Conservation (phyloP, 2,329 filamentous ascomycete genomes). For the Beauveria caledonica region DNA sequence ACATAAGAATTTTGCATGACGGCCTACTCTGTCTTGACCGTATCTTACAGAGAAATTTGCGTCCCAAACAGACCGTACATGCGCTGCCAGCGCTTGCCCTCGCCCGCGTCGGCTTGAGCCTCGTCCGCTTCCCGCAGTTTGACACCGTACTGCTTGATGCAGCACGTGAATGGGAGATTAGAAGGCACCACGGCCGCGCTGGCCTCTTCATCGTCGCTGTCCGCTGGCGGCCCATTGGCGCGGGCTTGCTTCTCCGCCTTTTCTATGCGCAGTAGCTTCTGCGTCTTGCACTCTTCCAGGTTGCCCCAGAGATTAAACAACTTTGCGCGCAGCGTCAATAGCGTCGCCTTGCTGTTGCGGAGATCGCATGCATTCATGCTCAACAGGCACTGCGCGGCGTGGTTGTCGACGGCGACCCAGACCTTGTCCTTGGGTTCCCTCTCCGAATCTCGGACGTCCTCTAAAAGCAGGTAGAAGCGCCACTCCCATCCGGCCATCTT, state of each 20-base stretch:
- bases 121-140: conserved; percentile 32
- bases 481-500: conserved; percentile 57
- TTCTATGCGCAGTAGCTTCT: conserved; percentile 21
- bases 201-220: conserved; percentile 28
- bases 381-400: conserved; percentile 39
- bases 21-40: background rate
- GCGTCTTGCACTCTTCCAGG: conserved; percentile 60
- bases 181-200: conserved; percentile 21
- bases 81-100: conserved; percentile 48
- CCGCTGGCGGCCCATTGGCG: conserved; percentile 26
- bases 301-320: conserved; percentile 81
- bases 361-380: conserved; percentile 47
- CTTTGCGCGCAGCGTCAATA: conserved; percentile 55
- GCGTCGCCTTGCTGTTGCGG: conserved; percentile 35
- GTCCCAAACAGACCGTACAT: conserved; percentile 54
- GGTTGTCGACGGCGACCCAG: conserved; percentile 61
- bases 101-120: conserved; percentile 35
- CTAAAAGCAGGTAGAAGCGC: conserved; percentile 71
- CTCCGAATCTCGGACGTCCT: conserved; percentile 47
- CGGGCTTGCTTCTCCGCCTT: conserved; percentile 17
- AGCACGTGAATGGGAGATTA: conserved; percentile 60
- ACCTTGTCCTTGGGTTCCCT: conserved; percentile 37
- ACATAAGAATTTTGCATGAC: background rate
- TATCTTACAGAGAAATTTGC: background rate
- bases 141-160: conserved; percentile 63